These are phyloP conservation scores for Tympanopsis confertula DNA, from an alignment of 2,329 filamentous ascomycete genomes.

Conservation along the genomic window DNA sequence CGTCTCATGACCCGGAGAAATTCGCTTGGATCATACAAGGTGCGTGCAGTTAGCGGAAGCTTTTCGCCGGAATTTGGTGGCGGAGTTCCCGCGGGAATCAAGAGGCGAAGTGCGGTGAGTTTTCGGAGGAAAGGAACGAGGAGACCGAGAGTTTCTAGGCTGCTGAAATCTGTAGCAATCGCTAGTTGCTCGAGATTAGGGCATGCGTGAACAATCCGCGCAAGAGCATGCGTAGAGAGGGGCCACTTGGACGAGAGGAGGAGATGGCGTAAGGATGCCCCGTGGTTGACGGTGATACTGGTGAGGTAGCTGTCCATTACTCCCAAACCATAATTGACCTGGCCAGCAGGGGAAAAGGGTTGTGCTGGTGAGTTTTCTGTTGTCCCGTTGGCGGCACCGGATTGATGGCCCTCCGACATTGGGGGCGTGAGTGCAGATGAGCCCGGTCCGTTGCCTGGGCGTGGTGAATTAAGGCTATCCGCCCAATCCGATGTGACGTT, in stretches of 20 bases:
- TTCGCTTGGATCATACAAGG: too few relatives aligned
- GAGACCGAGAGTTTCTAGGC: background rate
- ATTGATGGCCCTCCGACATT: too few relatives aligned
- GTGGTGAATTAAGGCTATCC: slow-evolving; percentile 17
- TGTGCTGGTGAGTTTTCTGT: background rate
- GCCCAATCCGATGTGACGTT: slow-evolving; percentile 17
- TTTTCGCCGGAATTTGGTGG: background rate
- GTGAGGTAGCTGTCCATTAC: slow-evolving; percentile 34
- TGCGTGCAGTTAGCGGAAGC: too few relatives aligned
- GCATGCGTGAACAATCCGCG: slow-evolving; percentile 36
- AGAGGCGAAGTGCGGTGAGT: background rate
- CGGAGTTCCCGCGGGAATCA: background rate
- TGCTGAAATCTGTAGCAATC: slow-evolving; percentile 26
- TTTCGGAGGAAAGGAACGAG: background rate
- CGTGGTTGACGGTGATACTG: slow-evolving; percentile 35
- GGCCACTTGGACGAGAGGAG: slow-evolving; percentile 43
- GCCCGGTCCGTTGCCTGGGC: slow-evolving; percentile 3
- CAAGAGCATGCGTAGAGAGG: slow-evolving; percentile 32
- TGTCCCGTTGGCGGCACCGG: too few relatives aligned
- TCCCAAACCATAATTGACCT: slow-evolving; percentile 10
- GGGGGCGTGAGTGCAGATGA: background rate
- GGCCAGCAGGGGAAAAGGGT: background rate
- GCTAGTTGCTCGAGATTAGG: slow-evolving; percentile 47
- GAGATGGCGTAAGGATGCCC: slow-evolving; percentile 37
- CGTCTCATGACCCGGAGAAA: too few relatives aligned